phyloP scores from a whole-genome alignment of 2,329 filamentous ascomycete species.

The Fusarium buxicola region DNA sequence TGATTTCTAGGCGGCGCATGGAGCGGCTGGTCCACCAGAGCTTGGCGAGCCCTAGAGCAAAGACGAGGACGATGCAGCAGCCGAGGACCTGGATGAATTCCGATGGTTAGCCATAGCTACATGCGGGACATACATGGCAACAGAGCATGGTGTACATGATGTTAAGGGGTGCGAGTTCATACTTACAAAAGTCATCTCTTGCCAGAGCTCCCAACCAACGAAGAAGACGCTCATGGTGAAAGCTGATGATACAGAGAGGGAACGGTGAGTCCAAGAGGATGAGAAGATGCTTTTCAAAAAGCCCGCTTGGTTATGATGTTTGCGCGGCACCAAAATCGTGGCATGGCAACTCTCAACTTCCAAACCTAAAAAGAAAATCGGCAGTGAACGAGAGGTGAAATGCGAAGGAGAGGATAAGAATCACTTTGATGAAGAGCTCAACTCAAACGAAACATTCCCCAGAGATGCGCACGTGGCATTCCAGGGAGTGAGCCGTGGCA shows the following conservation, averaged over 20 bases:
- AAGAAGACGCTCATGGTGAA: conserved; percentile 65
- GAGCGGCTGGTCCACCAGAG: conserved; percentile 70
- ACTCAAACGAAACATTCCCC: conserved; percentile 5
- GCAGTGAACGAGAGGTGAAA: conserved; percentile 5
- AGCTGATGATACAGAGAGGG: conserved; percentile 10
- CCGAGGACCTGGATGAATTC: conserved; percentile 71
- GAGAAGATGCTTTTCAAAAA: conserved; percentile 19
- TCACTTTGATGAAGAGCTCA: conserved; percentile 1
- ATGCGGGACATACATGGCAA: too few species aligned
- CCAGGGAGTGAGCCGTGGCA: background rate
- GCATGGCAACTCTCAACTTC: conserved; percentile 30
- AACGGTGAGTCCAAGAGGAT: background rate
- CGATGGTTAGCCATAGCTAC: conserved; percentile 6
- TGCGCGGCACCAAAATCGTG: conserved; percentile 33
- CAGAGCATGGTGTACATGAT: background rate
- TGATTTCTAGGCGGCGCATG: conserved; percentile 67
- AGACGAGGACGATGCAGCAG: conserved; percentile 75
- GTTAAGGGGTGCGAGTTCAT: background rate
- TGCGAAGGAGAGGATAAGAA: conserved; percentile 13
- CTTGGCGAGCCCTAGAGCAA: conserved; percentile 75
- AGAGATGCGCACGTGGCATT: conserved; percentile 8
- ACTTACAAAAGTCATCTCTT: conserved; percentile 90
- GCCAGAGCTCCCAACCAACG: conserved; percentile 81
- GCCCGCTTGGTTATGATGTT: conserved; percentile 13
- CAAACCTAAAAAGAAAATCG: conserved; percentile 37